Conservation (phyloP, 116 monocot genomes). For the Posidonia oceanica region DNA sequence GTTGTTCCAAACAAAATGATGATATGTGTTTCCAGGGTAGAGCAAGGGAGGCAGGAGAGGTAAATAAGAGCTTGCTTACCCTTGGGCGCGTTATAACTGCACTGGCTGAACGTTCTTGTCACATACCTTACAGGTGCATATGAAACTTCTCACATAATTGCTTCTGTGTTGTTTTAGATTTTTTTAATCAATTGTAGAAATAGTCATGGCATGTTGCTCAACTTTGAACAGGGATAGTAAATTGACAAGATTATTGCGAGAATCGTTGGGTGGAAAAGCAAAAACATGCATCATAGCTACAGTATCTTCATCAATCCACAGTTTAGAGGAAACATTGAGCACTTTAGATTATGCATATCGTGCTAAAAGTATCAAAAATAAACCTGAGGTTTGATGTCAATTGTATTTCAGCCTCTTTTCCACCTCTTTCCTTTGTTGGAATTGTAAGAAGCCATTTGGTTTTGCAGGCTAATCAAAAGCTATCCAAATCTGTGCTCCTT, state of each 20-base stretch:
- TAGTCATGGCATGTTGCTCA: background rate
- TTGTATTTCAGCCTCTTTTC: background rate
- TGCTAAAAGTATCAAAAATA: slow-evolving; percentile 80
- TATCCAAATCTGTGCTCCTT: slow-evolving; percentile 52
- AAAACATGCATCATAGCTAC: slow-evolving; percentile 94
- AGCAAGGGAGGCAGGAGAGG: slow-evolving; percentile 83
- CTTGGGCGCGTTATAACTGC: slow-evolving; percentile 91
- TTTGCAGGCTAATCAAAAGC: slow-evolving; percentile 63
- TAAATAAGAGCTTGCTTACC: slow-evolving; percentile 83
- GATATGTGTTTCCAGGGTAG: slow-evolving; percentile 29
- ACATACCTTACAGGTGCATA: slow-evolving; percentile 74
- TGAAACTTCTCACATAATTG: background rate
- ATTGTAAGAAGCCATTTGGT: background rate
- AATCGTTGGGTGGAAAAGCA: slow-evolving; percentile 83
- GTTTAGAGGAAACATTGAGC: slow-evolving; percentile 73
- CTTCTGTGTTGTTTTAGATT: no score
- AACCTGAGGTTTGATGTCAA: slow-evolving; percentile 55
- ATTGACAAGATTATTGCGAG: slow-evolving; percentile 74
- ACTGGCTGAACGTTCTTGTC: slow-evolving; percentile 68
- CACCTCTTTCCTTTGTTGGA: background rate
- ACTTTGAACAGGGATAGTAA: slow-evolving; percentile 68
- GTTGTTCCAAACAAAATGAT: background rate
- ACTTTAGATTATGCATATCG: slow-evolving; percentile 83
- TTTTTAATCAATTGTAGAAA: no score
- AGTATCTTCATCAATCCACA: slow-evolving; percentile 54